phyloP scores from a whole-genome alignment of 306 rosid genomes.

The Cicer pinnatifidum region DNA sequence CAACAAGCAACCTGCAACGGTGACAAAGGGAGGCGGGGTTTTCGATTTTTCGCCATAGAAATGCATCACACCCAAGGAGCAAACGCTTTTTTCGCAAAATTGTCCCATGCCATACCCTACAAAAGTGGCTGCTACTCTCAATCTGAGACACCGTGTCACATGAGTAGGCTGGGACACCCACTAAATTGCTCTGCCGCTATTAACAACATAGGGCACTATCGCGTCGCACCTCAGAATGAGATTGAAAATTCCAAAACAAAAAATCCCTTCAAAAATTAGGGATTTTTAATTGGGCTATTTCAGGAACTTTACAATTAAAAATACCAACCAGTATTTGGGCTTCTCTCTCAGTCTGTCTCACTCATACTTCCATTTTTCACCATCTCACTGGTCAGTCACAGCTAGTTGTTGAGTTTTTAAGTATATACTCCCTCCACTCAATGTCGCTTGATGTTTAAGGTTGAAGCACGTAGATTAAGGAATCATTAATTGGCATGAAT shows the following conservation, averaged over 20 bases:
- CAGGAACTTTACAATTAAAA: not conserved
- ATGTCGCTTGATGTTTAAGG: not conserved
- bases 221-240: not conserved
- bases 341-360: not conserved
- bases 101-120: no score
- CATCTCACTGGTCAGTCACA: not conserved
- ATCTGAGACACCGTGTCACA: no score
- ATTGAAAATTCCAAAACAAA: not conserved
- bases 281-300: not conserved
- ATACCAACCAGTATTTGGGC: not conserved
- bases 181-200: no score
- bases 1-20: no score
- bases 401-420: not conserved
- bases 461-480: not conserved
- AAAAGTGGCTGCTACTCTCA: no score
- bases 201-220: not conserved
- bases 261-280: no score
- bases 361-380: not conserved
- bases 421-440: not conserved
- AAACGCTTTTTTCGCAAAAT: no score
- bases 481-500: not conserved
- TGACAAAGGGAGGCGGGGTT: no score
- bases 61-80: no score
- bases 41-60: no score
- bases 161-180: no score